Conservation (phyloP, 2,329 filamentous ascomycete species). For the Cladosporium colombiae region DNA sequence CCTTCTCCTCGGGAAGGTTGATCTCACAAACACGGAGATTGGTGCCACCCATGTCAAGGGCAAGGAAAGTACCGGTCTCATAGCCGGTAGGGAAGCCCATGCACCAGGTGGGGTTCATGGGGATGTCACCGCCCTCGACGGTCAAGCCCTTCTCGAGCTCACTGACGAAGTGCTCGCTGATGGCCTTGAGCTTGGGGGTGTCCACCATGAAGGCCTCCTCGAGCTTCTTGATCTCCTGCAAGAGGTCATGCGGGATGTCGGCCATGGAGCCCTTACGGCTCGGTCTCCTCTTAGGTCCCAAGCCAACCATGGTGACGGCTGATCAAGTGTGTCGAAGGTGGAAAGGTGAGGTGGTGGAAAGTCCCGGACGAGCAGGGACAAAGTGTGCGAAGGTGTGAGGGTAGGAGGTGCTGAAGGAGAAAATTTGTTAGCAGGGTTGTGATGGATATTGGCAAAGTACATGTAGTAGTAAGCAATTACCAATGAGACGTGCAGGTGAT, state of each 20-base stretch:
- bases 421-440: slow-evolving; percentile 4
- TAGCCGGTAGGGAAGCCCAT: slow-evolving; percentile 84
- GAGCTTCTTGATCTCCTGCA: slow-evolving; percentile 76
- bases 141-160: slow-evolving; percentile 89
- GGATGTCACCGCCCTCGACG: slow-evolving; percentile 88
- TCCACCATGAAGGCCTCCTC: slow-evolving; percentile 83
- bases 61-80: slow-evolving; percentile 84
- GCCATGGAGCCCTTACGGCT: slow-evolving; percentile 83
- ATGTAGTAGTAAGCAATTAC: slow-evolving; percentile 17
- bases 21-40: slow-evolving; percentile 95
- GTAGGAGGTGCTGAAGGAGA: not conserved
- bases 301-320: slow-evolving; percentile 59
- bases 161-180: slow-evolving; percentile 83
- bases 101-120: slow-evolving; percentile 98
- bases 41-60: slow-evolving; percentile 94
- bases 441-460: not conserved
- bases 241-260: slow-evolving; percentile 83
- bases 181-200: slow-evolving; percentile 77
- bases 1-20: slow-evolving; percentile 80
- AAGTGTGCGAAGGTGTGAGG: not conserved
- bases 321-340: slow-evolving; percentile 21
- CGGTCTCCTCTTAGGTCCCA: slow-evolving; percentile 64
- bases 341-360: not conserved
- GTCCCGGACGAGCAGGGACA: slow-evolving; percentile 13
- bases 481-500: slow-evolving; percentile 16